Conservation (phyloP, 441 rosid genomes). For the Populus hybrid region DNA sequence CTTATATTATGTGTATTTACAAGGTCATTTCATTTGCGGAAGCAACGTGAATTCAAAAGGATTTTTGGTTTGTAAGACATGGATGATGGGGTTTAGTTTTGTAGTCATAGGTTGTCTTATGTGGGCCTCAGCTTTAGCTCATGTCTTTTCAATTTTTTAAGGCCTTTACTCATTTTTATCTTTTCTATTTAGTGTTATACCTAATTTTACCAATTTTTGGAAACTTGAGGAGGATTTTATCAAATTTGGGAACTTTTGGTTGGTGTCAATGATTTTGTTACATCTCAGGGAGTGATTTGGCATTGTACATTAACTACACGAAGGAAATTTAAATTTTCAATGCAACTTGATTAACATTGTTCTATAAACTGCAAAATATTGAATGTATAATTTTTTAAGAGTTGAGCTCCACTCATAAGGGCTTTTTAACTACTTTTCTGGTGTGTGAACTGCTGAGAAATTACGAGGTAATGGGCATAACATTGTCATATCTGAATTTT, state of each 20-base stretch:
- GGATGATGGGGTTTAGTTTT: not conserved
- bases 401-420: not conserved
- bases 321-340: not conserved
- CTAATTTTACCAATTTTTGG: not conserved
- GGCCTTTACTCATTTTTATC: not conserved
- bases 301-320: not conserved
- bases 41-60: not conserved
- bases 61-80: not conserved
- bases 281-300: too few relatives aligned
- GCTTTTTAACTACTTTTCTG: not conserved
- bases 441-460: conserved; percentile 2
- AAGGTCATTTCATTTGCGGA: not conserved
- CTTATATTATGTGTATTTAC: not conserved
- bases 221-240: not conserved
- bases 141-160: not conserved
- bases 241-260: not conserved
- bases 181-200: not conserved
- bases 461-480: conserved; percentile 30
- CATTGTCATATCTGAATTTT: conserved; percentile 15
- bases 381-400: not conserved
- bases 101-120: not conserved
- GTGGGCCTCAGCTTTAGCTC: not conserved
- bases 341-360: not conserved
- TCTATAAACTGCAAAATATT: not conserved
- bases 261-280: not conserved